Evolutionary conservation across 805 yeast genomes (phyloP), one percentile per base, ranked within the genome.

Genomic region (Jamesozyma spencerorum): DNA sequence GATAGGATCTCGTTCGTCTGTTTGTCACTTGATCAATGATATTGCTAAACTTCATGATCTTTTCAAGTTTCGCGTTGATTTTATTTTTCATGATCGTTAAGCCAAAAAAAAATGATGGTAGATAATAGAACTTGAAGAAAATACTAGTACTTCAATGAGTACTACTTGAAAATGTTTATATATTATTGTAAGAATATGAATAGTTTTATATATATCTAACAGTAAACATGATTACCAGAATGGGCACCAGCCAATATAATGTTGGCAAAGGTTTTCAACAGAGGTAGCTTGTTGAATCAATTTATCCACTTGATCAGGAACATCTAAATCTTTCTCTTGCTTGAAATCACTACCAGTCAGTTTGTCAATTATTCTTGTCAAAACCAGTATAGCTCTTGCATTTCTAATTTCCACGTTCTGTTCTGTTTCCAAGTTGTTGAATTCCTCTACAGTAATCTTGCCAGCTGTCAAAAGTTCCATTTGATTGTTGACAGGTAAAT

Each of bases 201-300:
- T 36, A 19, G 24, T 17, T 36, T 12, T 18, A 18, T 11, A 14
- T 13, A 3, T 27, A 22, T 10, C 26, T 22, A 7, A 10, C 10
- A 22, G n/a, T n/a, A 31, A 31, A 19, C 15, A 14, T 14, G 13
- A 2, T 60, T 55, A 90, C 97, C 98, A 92, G 75, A 90, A 92
- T 1, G 97, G 85, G 65, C 99, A 92, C 99, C 99, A 92, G 15
- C 99, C 99, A 46, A 92, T 83, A 58, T 85, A 92, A 63, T 90
- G 98, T 63, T 87, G 97, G 55, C 97, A 92, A 41, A 92, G 65
- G 53, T 92, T 92, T 58, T 92, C 97, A 24, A 90, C 94, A 37
- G 94, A 82, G 0, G 97, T 92, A 2, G 98, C 97, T 58, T 92
- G 96, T 53, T 85, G 94, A 38, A 92, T 92, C 57, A 92, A 68